Evolutionary conservation across 331 rosid species (phyloP), one percentile per base, ranked within the genome.

Genomic region (Prunus yedoensis): DNA sequence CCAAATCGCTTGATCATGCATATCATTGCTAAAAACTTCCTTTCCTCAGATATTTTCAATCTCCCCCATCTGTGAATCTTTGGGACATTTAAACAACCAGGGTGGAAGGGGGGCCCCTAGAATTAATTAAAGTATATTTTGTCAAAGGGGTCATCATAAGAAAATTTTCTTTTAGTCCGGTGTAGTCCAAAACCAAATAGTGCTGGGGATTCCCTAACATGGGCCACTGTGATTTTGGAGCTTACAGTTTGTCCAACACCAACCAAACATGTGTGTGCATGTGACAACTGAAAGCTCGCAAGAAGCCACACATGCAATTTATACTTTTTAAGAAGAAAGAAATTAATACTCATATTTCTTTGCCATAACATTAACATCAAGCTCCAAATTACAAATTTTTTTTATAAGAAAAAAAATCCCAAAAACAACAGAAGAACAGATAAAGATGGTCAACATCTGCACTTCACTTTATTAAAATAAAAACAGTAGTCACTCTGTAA

Each of bases 201-300:
- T 57, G 54, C 28, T 64, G 70, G 73, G 70, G 56, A 70, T 70
- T 75, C 74, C 18, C 25, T 81, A 70, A 80, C 74, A 56, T 27
- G 80, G 57, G 75, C 52, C 30, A 45, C 45, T 53, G 57, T 28
- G 30, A 53, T 52, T 47, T 35, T 68, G 51, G 61, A 73, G 51
- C 69, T 69, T 60, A 81, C 47, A 30, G 13, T 53, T 66, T 69
- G 74, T 78, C 50, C 62, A 63, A 9, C 80, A 75, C 76, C 82
- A 67, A 65, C 56, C 78, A 71, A 70, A 73, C 91, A 90, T 82
- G 96, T 85, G 91, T 80, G 25, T 8, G 80, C 92, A 91, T 87
- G 92, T 84, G 88, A 84, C 70, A 25, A 50, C 80, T 78, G 77
- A 60, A 46, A 45, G 13, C 1, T 54, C 23, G 1, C 43, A 35